Conservation (phyloP, 1,284 basidiomycete genomes). For the Trichosporon ovoides region DNA sequence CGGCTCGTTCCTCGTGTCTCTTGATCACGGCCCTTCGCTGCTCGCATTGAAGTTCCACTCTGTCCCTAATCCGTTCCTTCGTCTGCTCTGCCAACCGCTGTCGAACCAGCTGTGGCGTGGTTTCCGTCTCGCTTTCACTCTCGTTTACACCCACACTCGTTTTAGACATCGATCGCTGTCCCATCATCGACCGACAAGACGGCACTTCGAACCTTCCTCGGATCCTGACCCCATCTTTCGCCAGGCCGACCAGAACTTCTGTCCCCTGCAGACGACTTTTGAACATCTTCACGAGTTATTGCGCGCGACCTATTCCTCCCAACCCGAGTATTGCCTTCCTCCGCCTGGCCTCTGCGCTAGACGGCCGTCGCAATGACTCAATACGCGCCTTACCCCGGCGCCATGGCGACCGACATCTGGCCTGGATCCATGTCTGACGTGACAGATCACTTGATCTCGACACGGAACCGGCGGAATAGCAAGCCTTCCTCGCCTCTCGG, state of each 20-base stretch:
- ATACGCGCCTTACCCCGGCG: constrained; percentile 20
- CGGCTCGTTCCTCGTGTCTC: not conserved
- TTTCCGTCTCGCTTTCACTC: not conserved
- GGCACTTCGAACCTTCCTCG: not conserved
- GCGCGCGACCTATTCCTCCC: not conserved
- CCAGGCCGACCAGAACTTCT: not conserved
- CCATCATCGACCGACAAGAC: no score
- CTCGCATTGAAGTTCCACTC: not conserved
- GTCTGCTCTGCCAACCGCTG: no score
- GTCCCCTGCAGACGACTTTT: no score
- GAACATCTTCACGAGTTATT: not conserved
- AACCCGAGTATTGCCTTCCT: not conserved
- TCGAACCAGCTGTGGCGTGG: no score
- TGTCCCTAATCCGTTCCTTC: no score
- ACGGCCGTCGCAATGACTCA: not conserved
- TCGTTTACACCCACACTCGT: not conserved
- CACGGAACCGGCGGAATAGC: constrained; percentile 15
- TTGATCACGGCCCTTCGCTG: not conserved
- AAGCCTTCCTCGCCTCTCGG: constrained; percentile 3
- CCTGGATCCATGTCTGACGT: constrained; percentile 19
- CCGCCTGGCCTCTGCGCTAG: not conserved
- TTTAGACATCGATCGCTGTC: no score
- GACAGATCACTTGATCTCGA: constrained; percentile 15
- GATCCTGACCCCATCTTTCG: no score
- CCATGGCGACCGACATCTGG: constrained; percentile 16